These are phyloP conservation scores for Periconia macrospinosa DNA, from an alignment of 2,329 filamentous ascomycete genomes.

Conservation along the genomic window DNA sequence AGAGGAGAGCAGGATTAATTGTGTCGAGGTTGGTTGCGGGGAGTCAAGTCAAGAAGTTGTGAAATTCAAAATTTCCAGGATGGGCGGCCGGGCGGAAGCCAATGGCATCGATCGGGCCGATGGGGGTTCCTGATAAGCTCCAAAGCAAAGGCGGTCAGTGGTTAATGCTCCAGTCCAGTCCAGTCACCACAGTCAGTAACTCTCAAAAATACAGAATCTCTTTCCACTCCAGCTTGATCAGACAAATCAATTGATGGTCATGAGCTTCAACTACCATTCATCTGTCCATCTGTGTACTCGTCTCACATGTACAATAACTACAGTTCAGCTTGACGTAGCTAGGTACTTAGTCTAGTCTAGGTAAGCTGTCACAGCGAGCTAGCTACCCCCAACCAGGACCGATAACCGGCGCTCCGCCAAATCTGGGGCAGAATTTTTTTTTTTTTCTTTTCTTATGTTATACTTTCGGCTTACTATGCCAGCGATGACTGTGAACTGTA, in stretches of 20 bases:
- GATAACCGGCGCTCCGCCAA: slow-evolving; percentile 13
- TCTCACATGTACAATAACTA: no score
- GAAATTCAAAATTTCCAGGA: slow-evolving; percentile 33
- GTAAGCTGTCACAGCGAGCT: no score
- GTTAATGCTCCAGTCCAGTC: background rate
- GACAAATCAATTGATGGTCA: no score
- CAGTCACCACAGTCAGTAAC: no score
- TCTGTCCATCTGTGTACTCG: no score
- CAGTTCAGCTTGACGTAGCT: no score
- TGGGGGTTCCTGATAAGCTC: slow-evolving; percentile 31
- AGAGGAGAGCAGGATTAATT: slow-evolving; percentile 4
- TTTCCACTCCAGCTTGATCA: no score
- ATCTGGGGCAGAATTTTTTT: slow-evolving; percentile 5
- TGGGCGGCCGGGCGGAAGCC: slow-evolving; percentile 25
- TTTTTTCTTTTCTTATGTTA: background rate
- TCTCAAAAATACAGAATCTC: no score
- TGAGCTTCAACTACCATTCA: no score
- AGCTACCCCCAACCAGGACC: no score
- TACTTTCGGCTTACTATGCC: background rate
- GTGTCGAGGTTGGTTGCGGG: slow-evolving; percentile 28
- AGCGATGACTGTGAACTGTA: background rate
- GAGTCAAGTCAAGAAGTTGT: slow-evolving; percentile 26
- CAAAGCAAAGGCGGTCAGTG: slow-evolving; percentile 15
- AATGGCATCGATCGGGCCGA: slow-evolving; percentile 33
- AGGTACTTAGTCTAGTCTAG: no score